Conservation (phyloP, 148 eudicot species). For the Suaeda aralocaspica region DNA sequence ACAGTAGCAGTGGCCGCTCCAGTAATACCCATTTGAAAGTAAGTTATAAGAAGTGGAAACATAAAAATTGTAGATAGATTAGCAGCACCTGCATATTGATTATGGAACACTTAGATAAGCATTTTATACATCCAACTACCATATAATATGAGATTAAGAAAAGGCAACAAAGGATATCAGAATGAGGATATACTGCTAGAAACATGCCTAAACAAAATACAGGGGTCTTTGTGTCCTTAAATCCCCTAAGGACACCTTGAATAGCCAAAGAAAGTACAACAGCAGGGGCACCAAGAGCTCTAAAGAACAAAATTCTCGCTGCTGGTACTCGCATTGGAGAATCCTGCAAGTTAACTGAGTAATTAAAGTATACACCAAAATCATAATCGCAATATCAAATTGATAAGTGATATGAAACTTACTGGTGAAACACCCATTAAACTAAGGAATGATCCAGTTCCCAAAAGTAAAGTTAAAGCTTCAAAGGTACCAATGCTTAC, state of each 20-base stretch:
- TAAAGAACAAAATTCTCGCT: slow-evolving; percentile 59
- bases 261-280: slow-evolving; percentile 89
- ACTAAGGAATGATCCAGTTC: slow-evolving; percentile 73
- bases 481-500: slow-evolving; percentile 77
- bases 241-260: slow-evolving; percentile 94
- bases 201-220: slow-evolving; percentile 77
- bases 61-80: slow-evolving; percentile 69
- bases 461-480: slow-evolving; percentile 69
- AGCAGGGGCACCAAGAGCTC: slow-evolving; percentile 98
- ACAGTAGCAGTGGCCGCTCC: slow-evolving; percentile 95
- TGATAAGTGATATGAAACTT: slow-evolving; percentile 23
- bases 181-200: background rate
- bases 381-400: background rate
- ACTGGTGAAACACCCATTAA: slow-evolving; percentile 83
- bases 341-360: slow-evolving; percentile 35
- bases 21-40: slow-evolving; percentile 59
- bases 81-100: slow-evolving; percentile 60
- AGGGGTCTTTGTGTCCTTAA: slow-evolving; percentile 97
- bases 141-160: too few species aligned
- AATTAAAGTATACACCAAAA: background rate
- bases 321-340: slow-evolving; percentile 80
- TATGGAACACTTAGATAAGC: background rate
- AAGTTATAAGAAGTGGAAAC: slow-evolving; percentile 71
- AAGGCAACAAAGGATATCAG: background rate
- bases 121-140: too few species aligned